Conservation (phyloP, 805 yeast genomes). For the Nakazawaea populi region DNA sequence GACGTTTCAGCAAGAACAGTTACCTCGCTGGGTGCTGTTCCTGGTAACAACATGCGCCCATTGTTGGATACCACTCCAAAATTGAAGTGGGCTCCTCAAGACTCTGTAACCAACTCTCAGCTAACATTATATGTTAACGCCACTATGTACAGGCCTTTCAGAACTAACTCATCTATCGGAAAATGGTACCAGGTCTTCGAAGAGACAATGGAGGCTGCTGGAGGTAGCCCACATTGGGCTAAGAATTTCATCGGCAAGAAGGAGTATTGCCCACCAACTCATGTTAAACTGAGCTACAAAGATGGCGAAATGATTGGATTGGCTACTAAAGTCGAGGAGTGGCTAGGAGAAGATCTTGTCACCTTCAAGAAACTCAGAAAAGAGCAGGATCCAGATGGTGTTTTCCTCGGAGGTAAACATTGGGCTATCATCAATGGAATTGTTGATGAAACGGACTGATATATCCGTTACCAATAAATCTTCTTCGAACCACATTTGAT, state of each 20-base stretch:
- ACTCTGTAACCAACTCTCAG: conserved; percentile 61
- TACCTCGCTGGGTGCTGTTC: conserved; percentile 69
- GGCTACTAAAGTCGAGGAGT: conserved; percentile 56
- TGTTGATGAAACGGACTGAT: conserved; percentile 23
- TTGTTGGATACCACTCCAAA: conserved; percentile 75
- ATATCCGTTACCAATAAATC: neutral
- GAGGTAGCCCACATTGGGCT: conserved; percentile 98
- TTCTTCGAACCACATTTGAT: too few relatives aligned
- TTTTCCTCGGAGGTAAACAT: conserved; percentile 67
- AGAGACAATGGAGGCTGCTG: conserved; percentile 64
- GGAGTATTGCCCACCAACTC: conserved; percentile 16
- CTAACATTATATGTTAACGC: conserved; percentile 86
- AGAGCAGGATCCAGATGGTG: conserved; percentile 73
- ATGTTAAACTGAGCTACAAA: conserved; percentile 24
- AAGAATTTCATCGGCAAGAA: conserved; percentile 76
- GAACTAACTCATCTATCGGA: conserved; percentile 61
- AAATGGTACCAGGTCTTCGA: conserved; percentile 87
- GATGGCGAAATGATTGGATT: conserved; percentile 81
- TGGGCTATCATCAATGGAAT: conserved; percentile 86
- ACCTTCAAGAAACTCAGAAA: conserved; percentile 59
- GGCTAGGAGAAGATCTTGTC: conserved; percentile 73
- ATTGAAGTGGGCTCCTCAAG: conserved; percentile 48
- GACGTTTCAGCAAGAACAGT: conserved; percentile 46
- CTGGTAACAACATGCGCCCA: conserved; percentile 81
- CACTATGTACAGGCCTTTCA: conserved; percentile 94